These are phyloP conservation scores for Starmerella apis DNA, from an alignment of 805 yeast genomes.

Conservation along the genomic window DNA sequence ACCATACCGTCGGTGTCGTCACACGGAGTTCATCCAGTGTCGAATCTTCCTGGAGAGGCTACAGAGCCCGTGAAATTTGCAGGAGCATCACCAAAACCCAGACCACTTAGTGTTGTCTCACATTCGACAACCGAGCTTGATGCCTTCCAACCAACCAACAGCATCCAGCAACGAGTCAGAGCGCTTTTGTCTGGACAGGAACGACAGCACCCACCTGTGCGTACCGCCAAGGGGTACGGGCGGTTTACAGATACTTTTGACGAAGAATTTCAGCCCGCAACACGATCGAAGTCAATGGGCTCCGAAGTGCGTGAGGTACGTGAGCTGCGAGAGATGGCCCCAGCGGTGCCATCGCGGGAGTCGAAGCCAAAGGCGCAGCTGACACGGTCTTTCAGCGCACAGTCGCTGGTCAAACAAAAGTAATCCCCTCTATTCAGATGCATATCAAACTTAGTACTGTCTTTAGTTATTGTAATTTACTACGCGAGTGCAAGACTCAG, in stretches of 20 bases:
- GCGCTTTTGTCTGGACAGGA: constrained; percentile 26
- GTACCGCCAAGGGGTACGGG: constrained; percentile 76
- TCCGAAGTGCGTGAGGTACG: constrained; percentile 7
- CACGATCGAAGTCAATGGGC: constrained; percentile 5
- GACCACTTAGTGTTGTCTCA: background rate
- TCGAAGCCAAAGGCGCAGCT: constrained; percentile 7
- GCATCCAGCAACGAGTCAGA: constrained; percentile 33
- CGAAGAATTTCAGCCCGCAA: constrained; percentile 6
- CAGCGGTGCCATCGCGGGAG: constrained; percentile 8
- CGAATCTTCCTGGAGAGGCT: background rate
- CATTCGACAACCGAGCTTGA: constrained; percentile 10
- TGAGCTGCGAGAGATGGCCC: constrained; percentile 4
- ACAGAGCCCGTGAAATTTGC: constrained; percentile 2
- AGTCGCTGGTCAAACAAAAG: constrained; percentile 12
- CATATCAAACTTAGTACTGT: constrained; percentile 13
- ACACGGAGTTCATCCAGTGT: background rate
- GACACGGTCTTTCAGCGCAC: constrained; percentile 5
- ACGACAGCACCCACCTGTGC: constrained; percentile 38
- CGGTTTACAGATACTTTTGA: constrained; percentile 43
- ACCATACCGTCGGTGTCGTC: background rate
- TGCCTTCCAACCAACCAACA: constrained; percentile 27
- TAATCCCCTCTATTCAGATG: background rate
- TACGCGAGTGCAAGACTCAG: background rate
- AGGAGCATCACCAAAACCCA: constrained; percentile 11
- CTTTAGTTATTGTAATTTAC: constrained; percentile 5